These are phyloP conservation scores for Hyphochytrium catenoides DNA, from an alignment of 352 stramenopile species.

Conservation along the genomic window DNA sequence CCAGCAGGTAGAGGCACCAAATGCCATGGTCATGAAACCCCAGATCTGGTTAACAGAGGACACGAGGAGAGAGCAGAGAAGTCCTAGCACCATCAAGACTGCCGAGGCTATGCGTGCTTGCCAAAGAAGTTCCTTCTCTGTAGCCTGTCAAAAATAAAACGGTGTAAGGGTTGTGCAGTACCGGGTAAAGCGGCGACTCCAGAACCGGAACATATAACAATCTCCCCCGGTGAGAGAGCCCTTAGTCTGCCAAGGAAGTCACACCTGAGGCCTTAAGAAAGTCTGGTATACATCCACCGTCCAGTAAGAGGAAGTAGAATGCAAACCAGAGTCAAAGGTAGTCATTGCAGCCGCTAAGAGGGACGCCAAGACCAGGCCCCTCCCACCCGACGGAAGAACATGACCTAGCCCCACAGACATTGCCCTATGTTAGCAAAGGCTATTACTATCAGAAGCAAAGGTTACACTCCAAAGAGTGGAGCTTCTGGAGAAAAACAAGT, in stretches of 20 bases:
- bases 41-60: constrained; percentile 47
- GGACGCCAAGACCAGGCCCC: constrained; percentile 36
- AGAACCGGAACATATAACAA: too few species aligned
- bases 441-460: too few species aligned
- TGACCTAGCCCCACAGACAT: too few species aligned
- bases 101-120: constrained; percentile 27
- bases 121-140: constrained; percentile 27
- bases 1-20: constrained; percentile 33
- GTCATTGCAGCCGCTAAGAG: constrained; percentile 37
- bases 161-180: too few species aligned
- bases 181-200: too few species aligned
- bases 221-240: too few species aligned
- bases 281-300: constrained; percentile 53
- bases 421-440: too few species aligned
- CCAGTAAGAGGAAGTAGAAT: constrained; percentile 45
- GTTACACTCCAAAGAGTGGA: too few species aligned
- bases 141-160: too few species aligned
- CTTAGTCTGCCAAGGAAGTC: too few species aligned
- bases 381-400: constrained; percentile 28
- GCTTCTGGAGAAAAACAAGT: too few species aligned
- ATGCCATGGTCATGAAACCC: constrained; percentile 46
- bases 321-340: constrained; percentile 51
- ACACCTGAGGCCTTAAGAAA: constrained; percentile 26
- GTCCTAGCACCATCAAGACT: constrained; percentile 24
- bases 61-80: constrained; percentile 33